Evolutionary conservation across 352 stramenopile genomes (phyloP).

Genomic region (Globisporangium iwayamae): DNA sequence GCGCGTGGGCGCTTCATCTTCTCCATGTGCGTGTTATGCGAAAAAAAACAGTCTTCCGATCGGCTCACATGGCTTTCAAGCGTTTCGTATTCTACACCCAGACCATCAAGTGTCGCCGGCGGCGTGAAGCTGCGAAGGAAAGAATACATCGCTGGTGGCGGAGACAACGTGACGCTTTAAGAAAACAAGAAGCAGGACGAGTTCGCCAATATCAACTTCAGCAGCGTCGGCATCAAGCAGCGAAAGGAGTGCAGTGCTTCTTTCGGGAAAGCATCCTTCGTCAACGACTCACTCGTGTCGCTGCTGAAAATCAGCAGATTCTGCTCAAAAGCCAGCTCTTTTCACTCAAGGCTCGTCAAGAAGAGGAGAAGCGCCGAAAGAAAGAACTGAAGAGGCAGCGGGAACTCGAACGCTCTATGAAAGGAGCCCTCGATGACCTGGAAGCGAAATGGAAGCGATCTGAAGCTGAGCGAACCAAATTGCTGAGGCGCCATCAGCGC

Average conservation of each 20-base stretch:
- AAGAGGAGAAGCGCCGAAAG: slow-evolving; percentile 36
- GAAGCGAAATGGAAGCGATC: slow-evolving; percentile 36
- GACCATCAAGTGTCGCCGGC: slow-evolving; percentile 19
- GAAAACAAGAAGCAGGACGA: slow-evolving; percentile 10
- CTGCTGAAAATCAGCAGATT: slow-evolving; percentile 28
- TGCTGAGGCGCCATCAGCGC: slow-evolving; percentile 28
- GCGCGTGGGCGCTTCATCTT: slow-evolving; percentile 20
- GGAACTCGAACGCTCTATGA: slow-evolving; percentile 31
- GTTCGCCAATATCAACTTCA: slow-evolving; percentile 11
- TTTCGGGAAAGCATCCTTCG: slow-evolving; percentile 42
- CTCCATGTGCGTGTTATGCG: neutral
- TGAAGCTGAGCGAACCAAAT: slow-evolving; percentile 23
- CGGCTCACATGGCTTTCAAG: slow-evolving; percentile 39
- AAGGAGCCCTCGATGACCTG: slow-evolving; percentile 31
- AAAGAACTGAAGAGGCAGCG: slow-evolving; percentile 32
- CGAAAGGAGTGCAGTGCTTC: slow-evolving; percentile 37
- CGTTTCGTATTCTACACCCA: slow-evolving; percentile 38
- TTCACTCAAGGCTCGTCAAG: slow-evolving; percentile 41
- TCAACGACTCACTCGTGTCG: slow-evolving; percentile 27
- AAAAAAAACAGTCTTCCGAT: slow-evolving; percentile 27
- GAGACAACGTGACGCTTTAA: slow-evolving; percentile 11
- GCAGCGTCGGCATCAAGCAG: slow-evolving; percentile 22
- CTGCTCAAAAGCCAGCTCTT: slow-evolving; percentile 42
- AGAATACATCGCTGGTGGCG: slow-evolving; percentile 48
- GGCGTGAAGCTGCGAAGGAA: slow-evolving; percentile 28